phyloP scores from a whole-genome alignment of 495 filamentous ascomycete genomes.

The Podospora pseudocomata region DNA sequence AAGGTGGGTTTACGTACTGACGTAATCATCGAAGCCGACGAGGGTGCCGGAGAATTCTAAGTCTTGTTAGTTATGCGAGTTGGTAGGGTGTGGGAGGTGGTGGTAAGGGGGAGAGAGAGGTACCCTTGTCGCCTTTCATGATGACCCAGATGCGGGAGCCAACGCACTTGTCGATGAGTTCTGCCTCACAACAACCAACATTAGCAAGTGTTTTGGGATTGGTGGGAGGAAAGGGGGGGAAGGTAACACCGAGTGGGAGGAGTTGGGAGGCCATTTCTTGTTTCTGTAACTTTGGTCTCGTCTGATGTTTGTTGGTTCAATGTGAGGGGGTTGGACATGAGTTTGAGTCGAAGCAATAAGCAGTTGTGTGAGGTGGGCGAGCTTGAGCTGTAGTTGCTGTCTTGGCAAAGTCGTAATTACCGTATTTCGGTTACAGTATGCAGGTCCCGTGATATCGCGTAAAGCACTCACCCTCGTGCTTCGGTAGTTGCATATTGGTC shows the following conservation, averaged over 20 bases:
- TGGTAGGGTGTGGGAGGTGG: neutral
- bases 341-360: neutral
- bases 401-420: neutral
- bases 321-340: slow-evolving; percentile 3
- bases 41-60: slow-evolving; percentile 91
- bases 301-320: neutral
- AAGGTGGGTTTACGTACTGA: slow-evolving; percentile 62
- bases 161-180: slow-evolving; percentile 98
- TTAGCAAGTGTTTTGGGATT: neutral
- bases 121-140: slow-evolving; percentile 98
- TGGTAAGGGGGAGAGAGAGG: neutral
- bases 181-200: slow-evolving; percentile 40
- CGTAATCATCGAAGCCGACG: slow-evolving; percentile 96
- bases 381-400: neutral
- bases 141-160: slow-evolving; percentile 97
- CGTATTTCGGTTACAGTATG: neutral
- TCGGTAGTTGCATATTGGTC: neutral
- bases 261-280: slow-evolving; percentile 71
- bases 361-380: neutral
- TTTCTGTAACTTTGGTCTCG: neutral
- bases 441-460: neutral
- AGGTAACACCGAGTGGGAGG: slow-evolving; percentile 63
- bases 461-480: neutral
- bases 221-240: slow-evolving; percentile 9
- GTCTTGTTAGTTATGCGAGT: too few species aligned